phyloP scores from a whole-genome alignment of 1,284 basidiomycete species.

The Apiotrichum mycotoxinovorans region DNA sequence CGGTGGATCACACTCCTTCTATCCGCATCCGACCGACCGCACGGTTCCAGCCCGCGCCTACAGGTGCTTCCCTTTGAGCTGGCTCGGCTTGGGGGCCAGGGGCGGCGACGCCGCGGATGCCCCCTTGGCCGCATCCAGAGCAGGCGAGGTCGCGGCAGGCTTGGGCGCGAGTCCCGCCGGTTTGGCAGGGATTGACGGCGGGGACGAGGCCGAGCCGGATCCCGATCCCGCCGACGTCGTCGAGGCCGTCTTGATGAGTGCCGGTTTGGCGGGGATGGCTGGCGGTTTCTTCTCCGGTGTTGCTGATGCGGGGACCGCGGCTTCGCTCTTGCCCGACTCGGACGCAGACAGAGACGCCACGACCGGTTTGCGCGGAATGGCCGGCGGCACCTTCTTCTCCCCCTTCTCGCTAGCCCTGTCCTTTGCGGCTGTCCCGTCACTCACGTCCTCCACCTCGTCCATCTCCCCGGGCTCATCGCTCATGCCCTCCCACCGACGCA shows the following conservation, averaged over 20 bases:
- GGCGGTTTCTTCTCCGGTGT: neutral
- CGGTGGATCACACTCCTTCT: too few relatives aligned
- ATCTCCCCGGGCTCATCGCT: neutral
- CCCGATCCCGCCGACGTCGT: neutral
- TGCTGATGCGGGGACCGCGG: too few relatives aligned
- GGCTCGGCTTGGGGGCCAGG: conserved; percentile 2
- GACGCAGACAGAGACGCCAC: neutral
- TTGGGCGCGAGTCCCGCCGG: neutral
- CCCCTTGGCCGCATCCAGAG: neutral
- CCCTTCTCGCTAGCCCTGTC: too few relatives aligned
- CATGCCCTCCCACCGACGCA: neutral
- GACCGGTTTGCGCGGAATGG: neutral
- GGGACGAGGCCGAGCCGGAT: too few relatives aligned
- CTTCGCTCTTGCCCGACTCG: too few relatives aligned
- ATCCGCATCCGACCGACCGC: too few relatives aligned
- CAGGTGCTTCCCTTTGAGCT: conserved; percentile 8
- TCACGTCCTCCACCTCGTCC: too few relatives aligned
- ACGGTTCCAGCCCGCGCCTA: neutral
- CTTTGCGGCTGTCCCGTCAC: too few relatives aligned
- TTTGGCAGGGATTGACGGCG: too few relatives aligned
- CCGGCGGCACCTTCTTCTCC: too few relatives aligned
- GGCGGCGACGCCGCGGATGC: too few relatives aligned
- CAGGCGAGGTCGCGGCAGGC: neutral
- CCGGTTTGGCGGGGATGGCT: conserved; percentile 1
- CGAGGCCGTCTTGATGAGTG: neutral